Evolutionary conservation across 2,329 filamentous ascomycete species (phyloP).

Genomic region (Mycosphaerella sp.): DNA sequence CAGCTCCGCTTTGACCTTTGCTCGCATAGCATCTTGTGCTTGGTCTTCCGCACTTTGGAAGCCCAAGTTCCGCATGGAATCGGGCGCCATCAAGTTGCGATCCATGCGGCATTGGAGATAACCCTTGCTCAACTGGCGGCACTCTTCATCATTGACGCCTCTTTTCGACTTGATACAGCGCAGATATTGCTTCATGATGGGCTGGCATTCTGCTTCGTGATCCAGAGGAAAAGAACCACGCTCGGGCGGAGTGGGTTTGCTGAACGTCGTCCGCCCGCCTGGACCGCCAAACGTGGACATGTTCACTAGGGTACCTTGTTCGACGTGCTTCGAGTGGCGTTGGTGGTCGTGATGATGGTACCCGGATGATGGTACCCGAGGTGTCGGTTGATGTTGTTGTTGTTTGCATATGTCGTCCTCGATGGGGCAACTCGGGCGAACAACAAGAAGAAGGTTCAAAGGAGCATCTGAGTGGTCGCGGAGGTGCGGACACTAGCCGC

Average conservation of each 20-base stretch:
- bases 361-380: no score
- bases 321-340: background rate
- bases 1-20: constrained; percentile 5
- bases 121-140: constrained; percentile 75
- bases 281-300: constrained; percentile 57
- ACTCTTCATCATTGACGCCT: constrained; percentile 81
- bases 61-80: constrained; percentile 91
- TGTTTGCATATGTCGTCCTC: background rate
- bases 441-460: background rate
- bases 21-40: constrained; percentile 6
- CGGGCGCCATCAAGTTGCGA: constrained; percentile 92
- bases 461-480: background rate
- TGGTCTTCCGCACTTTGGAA: constrained; percentile 42
- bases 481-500: constrained; percentile 2
- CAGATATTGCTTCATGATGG: constrained; percentile 78
- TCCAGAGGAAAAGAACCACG: constrained; percentile 94
- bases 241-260: constrained; percentile 74
- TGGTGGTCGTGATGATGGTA: background rate
- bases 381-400: background rate
- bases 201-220: constrained; percentile 92
- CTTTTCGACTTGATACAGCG: constrained; percentile 76
- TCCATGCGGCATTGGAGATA: constrained; percentile 95
- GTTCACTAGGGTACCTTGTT: background rate
- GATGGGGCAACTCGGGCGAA: no score
- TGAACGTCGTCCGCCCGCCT: constrained; percentile 54